phyloP scores from a whole-genome alignment of 1,284 basidiomycete genomes.

The Ganoderma multipileum region DNA sequence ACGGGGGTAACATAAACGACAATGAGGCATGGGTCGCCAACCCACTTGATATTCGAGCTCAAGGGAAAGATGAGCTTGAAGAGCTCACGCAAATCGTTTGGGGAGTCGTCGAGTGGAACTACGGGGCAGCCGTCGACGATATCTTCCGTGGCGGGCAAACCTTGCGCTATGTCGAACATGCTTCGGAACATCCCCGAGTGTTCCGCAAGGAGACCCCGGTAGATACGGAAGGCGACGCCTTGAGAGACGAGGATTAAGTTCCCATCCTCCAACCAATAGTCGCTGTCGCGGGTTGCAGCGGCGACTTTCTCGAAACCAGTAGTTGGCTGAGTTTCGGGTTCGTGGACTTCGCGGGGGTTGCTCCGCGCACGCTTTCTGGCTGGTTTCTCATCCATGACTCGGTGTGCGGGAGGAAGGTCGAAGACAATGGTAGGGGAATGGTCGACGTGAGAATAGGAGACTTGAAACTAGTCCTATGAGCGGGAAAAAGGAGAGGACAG shows the following conservation, averaged over 20 bases:
- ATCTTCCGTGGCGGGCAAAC: constrained; percentile 10
- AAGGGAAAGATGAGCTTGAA: constrained; percentile 16
- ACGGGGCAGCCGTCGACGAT: constrained; percentile 28
- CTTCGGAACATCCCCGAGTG: constrained; percentile 31
- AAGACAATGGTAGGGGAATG: background rate
- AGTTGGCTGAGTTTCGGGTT: background rate
- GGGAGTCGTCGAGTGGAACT: constrained; percentile 26
- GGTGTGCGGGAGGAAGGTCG: background rate
- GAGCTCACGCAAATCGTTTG: constrained; percentile 18
- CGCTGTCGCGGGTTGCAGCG: constrained; percentile 9
- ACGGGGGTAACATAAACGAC: background rate
- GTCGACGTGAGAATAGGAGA: background rate
- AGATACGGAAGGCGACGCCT: constrained; percentile 25
- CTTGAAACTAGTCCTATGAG: background rate
- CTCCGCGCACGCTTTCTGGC: background rate
- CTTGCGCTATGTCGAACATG: constrained; percentile 28
- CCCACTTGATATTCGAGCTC: constrained; percentile 7
- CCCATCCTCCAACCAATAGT: constrained; percentile 32
- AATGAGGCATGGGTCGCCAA: background rate
- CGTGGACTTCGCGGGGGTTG: background rate
- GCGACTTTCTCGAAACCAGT: background rate
- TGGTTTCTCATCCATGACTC: background rate
- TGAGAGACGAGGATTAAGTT: constrained; percentile 31
- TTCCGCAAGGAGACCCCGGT: constrained; percentile 26
- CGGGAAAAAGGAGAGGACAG: too few species aligned